phyloP scores from a whole-genome alignment of 78 protist genomes.

The Capsaspora owczarzaki region DNA sequence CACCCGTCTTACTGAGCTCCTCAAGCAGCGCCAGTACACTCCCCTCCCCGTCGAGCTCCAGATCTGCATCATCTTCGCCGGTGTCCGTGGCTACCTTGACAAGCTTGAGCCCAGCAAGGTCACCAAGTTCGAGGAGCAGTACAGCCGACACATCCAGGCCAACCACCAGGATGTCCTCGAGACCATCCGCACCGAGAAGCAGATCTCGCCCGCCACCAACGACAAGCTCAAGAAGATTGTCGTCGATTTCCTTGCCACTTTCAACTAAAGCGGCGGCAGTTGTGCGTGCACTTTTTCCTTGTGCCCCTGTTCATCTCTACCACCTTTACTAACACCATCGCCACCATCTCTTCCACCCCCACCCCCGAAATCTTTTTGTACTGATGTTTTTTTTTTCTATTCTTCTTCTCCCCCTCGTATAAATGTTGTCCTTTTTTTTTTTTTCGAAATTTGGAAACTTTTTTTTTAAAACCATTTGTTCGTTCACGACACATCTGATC shows the following conservation, averaged over 20 bases:
- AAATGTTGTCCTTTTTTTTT: too few relatives aligned
- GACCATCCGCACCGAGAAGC: conserved; percentile 11
- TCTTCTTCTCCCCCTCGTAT: too few relatives aligned
- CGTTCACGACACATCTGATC: too few relatives aligned
- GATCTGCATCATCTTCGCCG: conserved; percentile 44
- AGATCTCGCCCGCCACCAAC: background rate
- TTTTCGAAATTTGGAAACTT: too few relatives aligned
- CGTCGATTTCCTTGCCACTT: conserved; percentile 11
- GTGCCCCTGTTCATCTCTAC: too few relatives aligned
- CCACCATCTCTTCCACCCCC: too few relatives aligned
- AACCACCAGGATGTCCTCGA: conserved; percentile 19
- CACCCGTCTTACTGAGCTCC: conserved; percentile 49
- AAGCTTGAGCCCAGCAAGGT: conserved; percentile 23
- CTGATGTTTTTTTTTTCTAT: too few relatives aligned
- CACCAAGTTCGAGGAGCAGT: conserved; percentile 27
- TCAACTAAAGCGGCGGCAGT: background rate
- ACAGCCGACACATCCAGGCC: conserved; percentile 11
- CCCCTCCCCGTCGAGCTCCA: conserved; percentile 43
- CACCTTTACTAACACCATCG: too few relatives aligned
- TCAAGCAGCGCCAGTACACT: conserved; percentile 45
- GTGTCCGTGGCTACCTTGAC: conserved; percentile 61
- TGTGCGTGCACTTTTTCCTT: background rate
- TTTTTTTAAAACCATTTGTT: too few relatives aligned
- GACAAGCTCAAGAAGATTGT: conserved; percentile 10
- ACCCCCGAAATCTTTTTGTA: too few relatives aligned